Base-by-base conservation (phyloP, 2,329 filamentous ascomycete species). In the Stachybotrys echinatus region DNA sequence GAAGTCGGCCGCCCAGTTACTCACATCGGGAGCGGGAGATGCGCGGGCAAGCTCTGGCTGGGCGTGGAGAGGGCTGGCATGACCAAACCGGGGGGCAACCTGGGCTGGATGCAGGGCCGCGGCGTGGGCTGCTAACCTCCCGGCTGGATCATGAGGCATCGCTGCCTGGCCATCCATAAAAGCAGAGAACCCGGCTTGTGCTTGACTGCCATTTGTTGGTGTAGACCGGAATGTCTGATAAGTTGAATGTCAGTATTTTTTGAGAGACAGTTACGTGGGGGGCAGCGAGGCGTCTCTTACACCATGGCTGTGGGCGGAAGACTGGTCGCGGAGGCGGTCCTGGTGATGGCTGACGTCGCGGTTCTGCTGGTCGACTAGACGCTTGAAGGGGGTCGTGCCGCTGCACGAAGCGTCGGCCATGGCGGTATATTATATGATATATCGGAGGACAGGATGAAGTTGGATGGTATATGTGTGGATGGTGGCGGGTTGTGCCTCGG, bases 371-470 rank as follows among this genome's bases (percentile, higher is more conserved):
- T 74, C 69, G 19, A 70, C 57, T 40, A 74, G 63, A 12, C 64
- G 67, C 61, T 74, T 74, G 49, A 74, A 73, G 34, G 72, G 70
- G 45, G 68, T 69, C 3, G 65, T 63, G 31, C 70, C 71, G 52
- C 70, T 70, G 53, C 72, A 74, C 10, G 70, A 70, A 49, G 64
- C 63, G 48, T 73, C 70, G 37, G 69, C 64, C 71, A 74, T 74
- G 48, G 22, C 45, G 51, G 51, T 10, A 14, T 40, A 14, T 34
- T 34, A 14, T 34, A 5, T 34, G 27, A 8, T 8, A 34, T 34
- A 34, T 5, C 2, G 27, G 27, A 34, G 5, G 27, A 34, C n/a
- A n/a, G n/a, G n/a, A n/a, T n/a, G n/a, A n/a, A n/a, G n/a, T n/a
- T n/a, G n/a, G n/a, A 31, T 8, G 27, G 27, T 34, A 14, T 34